phyloP scores from a whole-genome alignment of 768 basidiomycete genomes.

The Amanita fuliginea region DNA sequence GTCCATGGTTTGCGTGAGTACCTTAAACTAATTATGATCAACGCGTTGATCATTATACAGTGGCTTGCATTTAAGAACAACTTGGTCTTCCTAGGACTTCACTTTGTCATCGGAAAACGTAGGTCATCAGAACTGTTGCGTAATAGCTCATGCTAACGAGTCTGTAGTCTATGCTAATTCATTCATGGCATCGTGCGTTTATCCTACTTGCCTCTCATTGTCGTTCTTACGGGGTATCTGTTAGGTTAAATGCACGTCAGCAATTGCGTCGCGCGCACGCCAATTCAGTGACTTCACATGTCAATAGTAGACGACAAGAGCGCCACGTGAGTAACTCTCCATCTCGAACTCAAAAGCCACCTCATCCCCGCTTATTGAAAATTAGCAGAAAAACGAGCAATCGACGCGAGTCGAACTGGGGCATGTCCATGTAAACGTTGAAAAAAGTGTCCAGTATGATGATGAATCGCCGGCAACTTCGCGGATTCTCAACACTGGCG shows the following conservation, averaged over 20 bases:
- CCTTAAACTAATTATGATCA: not conserved
- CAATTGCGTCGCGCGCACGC: conserved; percentile 11
- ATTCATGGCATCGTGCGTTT: conserved; percentile 25
- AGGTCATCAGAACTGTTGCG: conserved; percentile 7
- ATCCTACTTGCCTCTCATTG: not conserved
- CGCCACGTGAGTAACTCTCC: not conserved
- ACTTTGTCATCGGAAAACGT: conserved; percentile 40
- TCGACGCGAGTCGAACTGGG: conserved; percentile 5
- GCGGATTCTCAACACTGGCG: not conserved
- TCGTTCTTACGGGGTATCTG: not conserved
- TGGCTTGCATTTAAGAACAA: conserved; percentile 35
- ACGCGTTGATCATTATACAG: conserved; percentile 12
- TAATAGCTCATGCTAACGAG: not conserved
- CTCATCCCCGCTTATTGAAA: not conserved
- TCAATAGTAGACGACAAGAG: not conserved
- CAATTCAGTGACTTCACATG: not conserved
- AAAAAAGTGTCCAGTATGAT: conserved; percentile 14
- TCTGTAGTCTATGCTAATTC: conserved; percentile 35
- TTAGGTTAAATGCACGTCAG: conserved; percentile 14
- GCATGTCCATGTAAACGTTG: conserved; percentile 12
- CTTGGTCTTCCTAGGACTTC: conserved; percentile 35
- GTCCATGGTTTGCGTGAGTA: conserved; percentile 37
- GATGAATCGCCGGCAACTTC: not conserved
- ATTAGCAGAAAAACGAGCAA: not conserved
- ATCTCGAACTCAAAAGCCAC: not conserved